Evolutionary conservation across 176 grass and related monocot genomes (phyloP), one percentile per base, ranked within the genome.

Genomic region (Juncus inflexus): DNA sequence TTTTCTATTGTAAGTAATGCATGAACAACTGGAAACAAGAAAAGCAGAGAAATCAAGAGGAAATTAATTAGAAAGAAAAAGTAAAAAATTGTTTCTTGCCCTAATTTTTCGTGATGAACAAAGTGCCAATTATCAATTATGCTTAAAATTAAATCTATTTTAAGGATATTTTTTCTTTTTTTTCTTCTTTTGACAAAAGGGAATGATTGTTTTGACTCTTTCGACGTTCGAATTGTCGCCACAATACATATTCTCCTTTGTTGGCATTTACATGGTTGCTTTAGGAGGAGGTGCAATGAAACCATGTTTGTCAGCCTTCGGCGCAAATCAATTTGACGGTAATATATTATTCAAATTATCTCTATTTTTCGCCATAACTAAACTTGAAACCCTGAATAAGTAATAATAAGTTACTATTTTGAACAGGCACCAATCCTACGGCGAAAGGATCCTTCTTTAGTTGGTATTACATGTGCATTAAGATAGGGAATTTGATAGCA

Each of bases 291-390:
- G 85, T 61, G 84, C 78, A 59, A 88, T 94, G 42, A 85, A 88
- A 81, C 85, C 90, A n/a, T 88, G 90, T 60, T 74, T 94, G 16
- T 85, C 84, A 58, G 61, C 81, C 12, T 92, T 92, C 50, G 89
- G 89, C n/a, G 89, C 89, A n/a, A 78, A 90, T 78, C 87, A 91
- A 59, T 87, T 91, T 60, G 70, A 81, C 59, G 19, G 19, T 28
- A 77, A 85, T n/a, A 60, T 28, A 28, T 28, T 28, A 28, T 28
- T 28, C 19, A 28, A 28, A 28, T 28, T 28, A 28, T 28, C 19
- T 28, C 19, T 28, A 28, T 28, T 28, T 28, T 28, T 28, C 19
- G 19, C 19, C 19, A 28, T 28, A 28, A 28, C 19, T 28, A 28
- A 28, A 28, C 19, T 28, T 28, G 19, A 28, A 28, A 28, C 19